phyloP scores from a whole-genome alignment of 1,139 yeast genomes.

The Debaryomyces psychrophilus region DNA sequence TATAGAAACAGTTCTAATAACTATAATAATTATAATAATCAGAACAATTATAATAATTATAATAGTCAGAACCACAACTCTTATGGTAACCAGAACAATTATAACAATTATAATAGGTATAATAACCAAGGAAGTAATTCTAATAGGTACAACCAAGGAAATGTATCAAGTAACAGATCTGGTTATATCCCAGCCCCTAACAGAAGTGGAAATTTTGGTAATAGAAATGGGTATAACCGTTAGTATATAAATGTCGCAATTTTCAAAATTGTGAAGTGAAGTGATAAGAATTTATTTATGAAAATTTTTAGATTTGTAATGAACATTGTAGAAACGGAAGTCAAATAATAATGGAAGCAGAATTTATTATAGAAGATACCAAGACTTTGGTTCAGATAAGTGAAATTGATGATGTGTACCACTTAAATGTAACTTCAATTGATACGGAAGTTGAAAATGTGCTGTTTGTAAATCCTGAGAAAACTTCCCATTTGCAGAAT shows the following conservation, averaged over 20 bases:
- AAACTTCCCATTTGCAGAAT: conserved; percentile 2
- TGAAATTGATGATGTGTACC: neutral
- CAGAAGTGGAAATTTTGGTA: conserved; percentile 7
- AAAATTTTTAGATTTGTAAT: neutral
- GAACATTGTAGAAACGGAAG: neutral
- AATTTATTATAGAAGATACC: neutral
- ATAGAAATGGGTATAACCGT: conserved; percentile 25
- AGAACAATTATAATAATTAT: conserved; percentile 13
- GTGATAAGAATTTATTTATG: neutral
- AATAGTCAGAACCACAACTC: conserved; percentile 12
- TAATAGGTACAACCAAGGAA: conserved; percentile 1
- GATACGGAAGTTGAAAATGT: neutral
- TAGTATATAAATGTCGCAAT: conserved; percentile 7
- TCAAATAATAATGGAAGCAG: conserved; percentile 1
- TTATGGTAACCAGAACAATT: conserved; percentile 14
- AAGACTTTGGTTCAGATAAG: conserved; percentile 2
- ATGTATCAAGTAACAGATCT: conserved; percentile 9
- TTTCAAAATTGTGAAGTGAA: neutral
- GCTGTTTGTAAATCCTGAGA: neutral
- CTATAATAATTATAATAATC: conserved; percentile 9
- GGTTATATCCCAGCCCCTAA: conserved; percentile 11
- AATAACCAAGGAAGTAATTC: conserved; percentile 13
- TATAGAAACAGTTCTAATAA: conserved; percentile 14
- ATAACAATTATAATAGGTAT: conserved; percentile 13
- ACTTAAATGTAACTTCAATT: neutral